Conservation (phyloP, 1,284 basidiomycete genomes). For the Cutaneotrichosporon cavernicola region DNA sequence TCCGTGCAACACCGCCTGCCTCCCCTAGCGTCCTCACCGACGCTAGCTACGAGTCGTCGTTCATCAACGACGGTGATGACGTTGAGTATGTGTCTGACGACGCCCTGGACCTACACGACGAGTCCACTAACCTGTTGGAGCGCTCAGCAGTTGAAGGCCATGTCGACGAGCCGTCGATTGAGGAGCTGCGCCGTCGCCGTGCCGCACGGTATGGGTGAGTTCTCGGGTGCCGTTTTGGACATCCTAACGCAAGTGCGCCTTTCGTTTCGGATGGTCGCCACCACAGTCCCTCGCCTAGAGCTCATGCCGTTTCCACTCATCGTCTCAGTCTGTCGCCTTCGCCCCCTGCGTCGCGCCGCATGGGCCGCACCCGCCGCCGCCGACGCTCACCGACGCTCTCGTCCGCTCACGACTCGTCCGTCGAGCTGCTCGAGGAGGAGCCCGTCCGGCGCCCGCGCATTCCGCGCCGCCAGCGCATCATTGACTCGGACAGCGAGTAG, state of each 20-base stretch:
- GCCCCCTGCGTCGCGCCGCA: neutral
- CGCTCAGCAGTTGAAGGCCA: slow-evolving; percentile 5
- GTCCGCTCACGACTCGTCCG: neutral
- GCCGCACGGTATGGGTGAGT: slow-evolving; percentile 23
- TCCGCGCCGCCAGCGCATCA: neutral
- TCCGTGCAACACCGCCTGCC: neutral
- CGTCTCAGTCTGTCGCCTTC: neutral
- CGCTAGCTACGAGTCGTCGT: slow-evolving; percentile 24
- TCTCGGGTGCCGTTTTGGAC: no score
- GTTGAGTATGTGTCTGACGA: neutral
- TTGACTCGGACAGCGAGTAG: slow-evolving; percentile 10
- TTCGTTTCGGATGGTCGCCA: neutral
- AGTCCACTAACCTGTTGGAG: neutral
- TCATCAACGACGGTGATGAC: slow-evolving; percentile 21
- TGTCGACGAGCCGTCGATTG: slow-evolving; percentile 26
- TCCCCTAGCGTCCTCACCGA: slow-evolving; percentile 10
- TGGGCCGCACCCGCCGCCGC: neutral
- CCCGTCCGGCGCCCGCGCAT: neutral
- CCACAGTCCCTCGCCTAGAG: neutral
- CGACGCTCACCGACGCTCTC: neutral
- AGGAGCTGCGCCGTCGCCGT: slow-evolving; percentile 22
- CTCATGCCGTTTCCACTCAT: neutral
- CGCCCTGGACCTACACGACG: slow-evolving; percentile 8
- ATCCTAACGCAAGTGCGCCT: neutral
- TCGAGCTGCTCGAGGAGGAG: neutral